Conservation (phyloP, 2,329 filamentous ascomycete genomes). For the Zymoseptoria passerinii region DNA sequence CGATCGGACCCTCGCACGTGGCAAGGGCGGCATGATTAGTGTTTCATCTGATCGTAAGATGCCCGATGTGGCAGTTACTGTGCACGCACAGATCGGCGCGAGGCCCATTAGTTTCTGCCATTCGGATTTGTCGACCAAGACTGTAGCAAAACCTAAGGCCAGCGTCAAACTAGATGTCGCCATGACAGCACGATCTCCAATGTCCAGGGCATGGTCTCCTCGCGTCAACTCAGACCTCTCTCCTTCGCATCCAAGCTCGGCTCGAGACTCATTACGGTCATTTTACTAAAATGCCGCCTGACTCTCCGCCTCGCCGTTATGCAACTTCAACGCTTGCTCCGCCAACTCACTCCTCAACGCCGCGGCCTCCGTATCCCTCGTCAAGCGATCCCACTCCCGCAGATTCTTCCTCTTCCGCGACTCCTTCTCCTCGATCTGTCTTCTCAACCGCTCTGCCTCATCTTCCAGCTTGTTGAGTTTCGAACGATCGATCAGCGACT, state of each 20-base stretch:
- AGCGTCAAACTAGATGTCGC: too few relatives aligned
- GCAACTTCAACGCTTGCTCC: slow-evolving; percentile 36
- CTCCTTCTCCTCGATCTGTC: slow-evolving; percentile 41
- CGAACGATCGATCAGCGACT: slow-evolving; percentile 36
- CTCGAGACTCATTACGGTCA: background rate
- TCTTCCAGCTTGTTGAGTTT: slow-evolving; percentile 40
- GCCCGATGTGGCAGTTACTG: background rate
- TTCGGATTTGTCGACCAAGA: too few relatives aligned
- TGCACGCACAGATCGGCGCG: too few relatives aligned
- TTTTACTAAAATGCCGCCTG: slow-evolving; percentile 21
- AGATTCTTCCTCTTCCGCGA: slow-evolving; percentile 35
- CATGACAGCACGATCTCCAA: too few relatives aligned
- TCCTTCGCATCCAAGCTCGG: background rate
- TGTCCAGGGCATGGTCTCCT: too few relatives aligned
- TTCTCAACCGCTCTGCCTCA: slow-evolving; percentile 38
- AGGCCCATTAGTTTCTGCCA: too few relatives aligned
- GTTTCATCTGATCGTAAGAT: background rate
- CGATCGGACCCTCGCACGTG: background rate
- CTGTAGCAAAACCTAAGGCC: too few relatives aligned
- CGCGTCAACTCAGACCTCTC: background rate
- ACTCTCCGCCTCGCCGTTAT: slow-evolving; percentile 21
- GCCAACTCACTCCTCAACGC: slow-evolving; percentile 39
- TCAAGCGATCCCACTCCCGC: slow-evolving; percentile 40
- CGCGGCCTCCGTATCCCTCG: slow-evolving; percentile 38
- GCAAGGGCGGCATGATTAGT: background rate